Base-by-base conservation (phyloP, 2,329 filamentous ascomycete species). In the Talaromyces sp. region DNA sequence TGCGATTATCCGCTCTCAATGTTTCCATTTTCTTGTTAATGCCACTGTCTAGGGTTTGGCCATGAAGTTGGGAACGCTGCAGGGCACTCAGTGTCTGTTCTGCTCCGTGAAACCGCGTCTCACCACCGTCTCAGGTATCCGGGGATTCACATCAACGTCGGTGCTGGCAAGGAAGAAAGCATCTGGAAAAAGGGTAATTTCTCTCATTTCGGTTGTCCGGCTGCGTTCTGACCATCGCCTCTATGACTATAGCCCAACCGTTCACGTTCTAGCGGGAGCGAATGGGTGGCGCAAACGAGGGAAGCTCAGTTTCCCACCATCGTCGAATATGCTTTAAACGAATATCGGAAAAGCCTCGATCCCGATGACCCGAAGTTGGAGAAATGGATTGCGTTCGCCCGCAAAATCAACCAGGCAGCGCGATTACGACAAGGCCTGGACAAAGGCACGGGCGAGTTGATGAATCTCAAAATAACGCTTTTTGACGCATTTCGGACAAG, bases 401-500 rank as follows among this genome's bases (percentile, higher is more conserved):
- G 72, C 9, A 68, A 65, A 58, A 60, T 73, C 10, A 54, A 68
- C 51, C 72, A 71, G 54, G 71, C 73, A 10, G 70, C 69, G 57
- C 66, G 65, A 32, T 14, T 72, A 38, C 67, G 70, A 11, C 66
- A 68, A 32, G 57, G 59, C 7, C 58, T 57, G 11, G 65, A 65
- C 58, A 61, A 50, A 8, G 27, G 27, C 27, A 29, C 27, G 29
- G 65, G 68, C 12, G 59, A 65, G 9, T 59, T 74, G 46, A 62
- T 61, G 21, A 63, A 68, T 6, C 35, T 70, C 12, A 74, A 72
- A 58, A 14, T 54, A 14, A 62, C 77, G 54, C 71, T 91, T 59
- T 82, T 84, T 61, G 79, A 83, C 57, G 83, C 84, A 1, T 90
- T 88, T 67, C 76, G 88, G 48, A 69, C 75, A 6, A 75, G 69